Base-by-base conservation (phyloP, 2,329 filamentous ascomycete species). In the Beauveria brongniartii region DNA sequence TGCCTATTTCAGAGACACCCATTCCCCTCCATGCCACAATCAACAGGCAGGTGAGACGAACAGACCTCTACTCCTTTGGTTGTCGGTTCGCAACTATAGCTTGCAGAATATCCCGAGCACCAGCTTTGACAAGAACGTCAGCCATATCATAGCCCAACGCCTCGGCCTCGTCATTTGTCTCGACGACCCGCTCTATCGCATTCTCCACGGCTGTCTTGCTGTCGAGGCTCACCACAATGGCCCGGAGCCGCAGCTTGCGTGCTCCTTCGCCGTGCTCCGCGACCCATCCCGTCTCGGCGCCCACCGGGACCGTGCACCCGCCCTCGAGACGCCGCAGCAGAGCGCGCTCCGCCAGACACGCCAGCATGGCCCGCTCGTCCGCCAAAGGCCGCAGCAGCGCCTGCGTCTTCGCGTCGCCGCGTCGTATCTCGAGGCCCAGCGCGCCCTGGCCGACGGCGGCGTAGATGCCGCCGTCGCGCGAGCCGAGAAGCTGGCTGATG, bases 371-470 rank as follows among this genome's bases (percentile, higher is more conserved):
- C 62, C 84, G 77, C 66, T 82, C 73, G 71, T 91, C 81, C 65
- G 84, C 80, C 57, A 96, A 80, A 24, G 76, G 76, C 62, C 76
- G 75, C 64, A 97, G 73, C 65, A 96, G 75, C 18, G 78, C 75
- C 63, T 82, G 73, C 55, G 88, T 82, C 54, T 77, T 72, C 62
- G 81, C 76, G 71, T 97, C 93, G 54, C 84, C 85, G 50, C 82
- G 82, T 56, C 93, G 81, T 63, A 90, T 87, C 79, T 99, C 94
- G 66, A 97, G 85, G 3, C 84, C 92, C 55, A 99, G 79, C 1
- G 91, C 92, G 47, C 94, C 94, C 75, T 99, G 94, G 0, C 94
- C 94, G 10, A 99, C 94, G 5, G 94, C 94, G 74, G 97, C 83
- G 69, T 97, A 78, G 78, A 96, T 88, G 43, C 90, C 90, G 44